Percentiles rank a stretch among this genome's conserved stretches.
Evolutionary conservation across 208 protist genomes (phyloP).

Genomic region (Acanthamoeba lugdunensis): DNA sequence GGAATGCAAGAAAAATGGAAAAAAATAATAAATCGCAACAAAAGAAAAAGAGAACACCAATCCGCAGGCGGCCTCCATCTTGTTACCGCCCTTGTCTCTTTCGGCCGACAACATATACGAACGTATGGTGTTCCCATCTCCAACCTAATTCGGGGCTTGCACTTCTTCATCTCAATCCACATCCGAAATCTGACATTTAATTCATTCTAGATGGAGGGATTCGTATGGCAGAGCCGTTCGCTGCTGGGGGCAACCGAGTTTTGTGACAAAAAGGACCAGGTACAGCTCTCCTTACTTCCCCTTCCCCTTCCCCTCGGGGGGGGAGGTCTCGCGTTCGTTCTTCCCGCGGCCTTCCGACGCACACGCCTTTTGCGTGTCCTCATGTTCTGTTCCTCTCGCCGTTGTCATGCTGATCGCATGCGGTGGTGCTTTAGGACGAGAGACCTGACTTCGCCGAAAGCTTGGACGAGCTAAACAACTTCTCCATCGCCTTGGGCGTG

Average conservation of each 20-base stretch:
- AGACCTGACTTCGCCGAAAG: background rate
- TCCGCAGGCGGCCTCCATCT: background rate
- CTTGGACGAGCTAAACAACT: constrained; percentile 15
- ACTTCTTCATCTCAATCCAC: too few relatives aligned
- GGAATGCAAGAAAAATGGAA: background rate
- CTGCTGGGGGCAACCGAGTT: background rate
- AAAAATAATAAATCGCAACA: too few relatives aligned
- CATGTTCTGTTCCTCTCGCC: too few relatives aligned
- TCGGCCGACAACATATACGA: background rate
- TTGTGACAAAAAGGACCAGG: background rate
- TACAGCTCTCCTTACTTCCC: background rate
- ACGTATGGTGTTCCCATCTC: background rate
- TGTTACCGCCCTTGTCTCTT: background rate
- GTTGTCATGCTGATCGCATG: background rate
- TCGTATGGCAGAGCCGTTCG: background rate
- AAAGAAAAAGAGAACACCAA: background rate
- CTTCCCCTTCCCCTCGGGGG: too few relatives aligned
- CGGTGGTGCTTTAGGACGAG: background rate
- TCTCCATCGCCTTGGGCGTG: background rate
- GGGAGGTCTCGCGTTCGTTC: background rate
- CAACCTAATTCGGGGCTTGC: background rate
- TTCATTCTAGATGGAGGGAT: background rate
- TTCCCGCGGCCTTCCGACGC: background rate
- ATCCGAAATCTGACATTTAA: background rate
- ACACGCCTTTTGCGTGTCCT: too few relatives aligned